phyloP scores from a whole-genome alignment of 805 yeast species.

The Saccharomycopsis sp. region DNA sequence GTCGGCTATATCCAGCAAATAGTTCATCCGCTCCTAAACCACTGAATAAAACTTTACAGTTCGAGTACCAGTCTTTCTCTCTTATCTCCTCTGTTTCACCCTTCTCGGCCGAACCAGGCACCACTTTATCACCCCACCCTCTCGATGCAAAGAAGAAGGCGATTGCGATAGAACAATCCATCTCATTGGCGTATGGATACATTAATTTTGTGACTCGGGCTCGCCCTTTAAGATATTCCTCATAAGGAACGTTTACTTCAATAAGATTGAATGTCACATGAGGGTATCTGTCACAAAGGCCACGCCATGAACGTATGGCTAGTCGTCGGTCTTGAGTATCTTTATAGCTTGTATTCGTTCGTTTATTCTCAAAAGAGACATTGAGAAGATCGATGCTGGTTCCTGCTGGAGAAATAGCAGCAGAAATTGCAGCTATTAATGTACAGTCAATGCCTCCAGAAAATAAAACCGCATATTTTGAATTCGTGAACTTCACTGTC shows the following conservation, averaged over 20 bases:
- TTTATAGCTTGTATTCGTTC: conserved; percentile 52
- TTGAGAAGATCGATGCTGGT: conserved; percentile 65
- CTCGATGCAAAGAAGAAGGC: conserved; percentile 90
- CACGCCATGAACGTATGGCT: conserved; percentile 56
- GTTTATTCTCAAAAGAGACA: conserved; percentile 87
- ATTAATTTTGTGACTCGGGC: conserved; percentile 56
- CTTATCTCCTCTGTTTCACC: conserved; percentile 12
- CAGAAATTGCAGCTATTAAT: conserved; percentile 54
- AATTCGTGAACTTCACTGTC: conserved; percentile 21
- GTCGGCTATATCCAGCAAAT: conserved; percentile 92
- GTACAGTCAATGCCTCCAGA: conserved; percentile 97
- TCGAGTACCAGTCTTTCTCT: conserved; percentile 35
- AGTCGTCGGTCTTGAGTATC: conserved; percentile 84
- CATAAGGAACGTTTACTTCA: conserved; percentile 69
- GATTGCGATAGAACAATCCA: conserved; percentile 92
- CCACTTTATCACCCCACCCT: conserved; percentile 36
- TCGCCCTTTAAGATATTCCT: conserved; percentile 48
- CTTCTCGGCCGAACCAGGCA: conserved; percentile 9
- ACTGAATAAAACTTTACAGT: conserved; percentile 68
- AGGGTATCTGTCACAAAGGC: conserved; percentile 40
- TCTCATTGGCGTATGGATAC: conserved; percentile 81
- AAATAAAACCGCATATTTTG: conserved; percentile 57
- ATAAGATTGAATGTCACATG: conserved; percentile 40
- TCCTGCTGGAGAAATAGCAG: conserved; percentile 23
- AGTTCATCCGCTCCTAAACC: conserved; percentile 98